Percentiles rank a stretch among this genome's conserved stretches.
Conservation (phyloP, 257 asterid species). For the Solanum chmielewskii region DNA sequence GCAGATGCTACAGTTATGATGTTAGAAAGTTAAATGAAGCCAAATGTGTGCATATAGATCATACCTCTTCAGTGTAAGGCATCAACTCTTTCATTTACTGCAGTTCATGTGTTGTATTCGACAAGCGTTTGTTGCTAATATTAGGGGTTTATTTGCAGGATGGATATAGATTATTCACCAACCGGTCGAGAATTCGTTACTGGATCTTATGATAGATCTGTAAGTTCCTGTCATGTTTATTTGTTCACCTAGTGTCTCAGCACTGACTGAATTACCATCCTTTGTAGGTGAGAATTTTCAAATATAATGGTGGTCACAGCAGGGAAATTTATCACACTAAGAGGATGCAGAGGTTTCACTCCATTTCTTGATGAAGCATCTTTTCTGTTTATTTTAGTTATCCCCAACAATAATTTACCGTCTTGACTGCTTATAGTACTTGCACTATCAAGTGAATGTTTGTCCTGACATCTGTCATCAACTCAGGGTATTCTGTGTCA, state of each 20-base stretch:
- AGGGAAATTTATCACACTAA: constrained; percentile 90
- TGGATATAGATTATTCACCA: constrained; percentile 97
- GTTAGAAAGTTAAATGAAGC: constrained; percentile 76
- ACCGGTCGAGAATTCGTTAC: constrained; percentile 98
- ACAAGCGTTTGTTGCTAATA: neutral
- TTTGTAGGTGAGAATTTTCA: constrained; percentile 82
- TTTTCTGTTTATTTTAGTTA: neutral
- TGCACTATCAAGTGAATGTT: neutral
- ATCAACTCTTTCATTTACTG: neutral
- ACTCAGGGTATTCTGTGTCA: constrained; percentile 86
- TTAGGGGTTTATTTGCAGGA: constrained; percentile 31
- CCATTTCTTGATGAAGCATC: neutral
- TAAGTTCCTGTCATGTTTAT: constrained; percentile 24
- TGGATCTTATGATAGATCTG: constrained; percentile 96
- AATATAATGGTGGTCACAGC: constrained; percentile 90
- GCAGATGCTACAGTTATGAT: constrained; percentile 88
- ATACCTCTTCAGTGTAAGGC: constrained; percentile 88
- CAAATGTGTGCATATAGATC: constrained; percentile 83
- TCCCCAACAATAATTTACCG: neutral
- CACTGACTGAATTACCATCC: neutral
- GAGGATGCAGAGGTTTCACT: constrained; percentile 91
- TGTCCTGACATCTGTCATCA: constrained; percentile 10
- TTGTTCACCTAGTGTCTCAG: neutral
- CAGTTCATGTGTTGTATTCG: neutral
- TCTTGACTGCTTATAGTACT: neutral